Evolutionary conservation across 352 stramenopile species (phyloP), one percentile per base, ranked within the genome.

Genomic region (Elongisporangium undulatum): DNA sequence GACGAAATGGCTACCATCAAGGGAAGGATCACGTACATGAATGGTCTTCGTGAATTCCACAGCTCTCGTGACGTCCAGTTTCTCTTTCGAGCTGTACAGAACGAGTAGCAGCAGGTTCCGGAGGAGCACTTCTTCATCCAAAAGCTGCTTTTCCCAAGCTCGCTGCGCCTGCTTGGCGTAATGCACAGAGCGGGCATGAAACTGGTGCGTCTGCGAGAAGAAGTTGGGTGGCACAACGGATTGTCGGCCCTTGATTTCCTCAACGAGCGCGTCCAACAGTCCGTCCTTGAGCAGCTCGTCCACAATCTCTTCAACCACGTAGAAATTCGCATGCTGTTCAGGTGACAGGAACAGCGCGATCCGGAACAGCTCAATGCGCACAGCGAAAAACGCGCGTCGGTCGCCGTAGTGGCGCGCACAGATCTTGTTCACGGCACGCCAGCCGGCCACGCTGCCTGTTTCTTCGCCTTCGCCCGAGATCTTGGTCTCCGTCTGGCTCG

Each of bases 111-210:
- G 55, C 61, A 89, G 55, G 29, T 91, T 75, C 39, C 82, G 63
- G 59, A 89, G 52, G 20, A 91, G 56, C n/a, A 66, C 64, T 29
- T 85, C 77, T 60, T 91, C 82, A 24, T 84, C 49, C 9, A 89
- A 53, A 15, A 88, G 61, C 59, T 91, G 82, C 48, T 79, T 52
- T 53, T 89, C 79, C 77, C 79, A 89, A 19, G 50, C 26, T 29
- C 70, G 67, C 41, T 81, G 73, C 13, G 79, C 79, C 16, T 67
- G 34, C 10, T 57, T 51, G 24, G 64, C 64, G 16, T 77, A 61
- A 1, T 55, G 60, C 1, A 49, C 53, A 0, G 73, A 56, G 12
- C 81, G 68, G 2, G 67, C 64, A 17, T 45, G 34, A 45, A 45
- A 10, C 4, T 45, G 34, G 34, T 17, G 34, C 34, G 34, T 45